These are phyloP conservation scores for Alopecurus myosuroides DNA, from an alignment of 176 grass and related monocot species.

Conservation along the genomic window DNA sequence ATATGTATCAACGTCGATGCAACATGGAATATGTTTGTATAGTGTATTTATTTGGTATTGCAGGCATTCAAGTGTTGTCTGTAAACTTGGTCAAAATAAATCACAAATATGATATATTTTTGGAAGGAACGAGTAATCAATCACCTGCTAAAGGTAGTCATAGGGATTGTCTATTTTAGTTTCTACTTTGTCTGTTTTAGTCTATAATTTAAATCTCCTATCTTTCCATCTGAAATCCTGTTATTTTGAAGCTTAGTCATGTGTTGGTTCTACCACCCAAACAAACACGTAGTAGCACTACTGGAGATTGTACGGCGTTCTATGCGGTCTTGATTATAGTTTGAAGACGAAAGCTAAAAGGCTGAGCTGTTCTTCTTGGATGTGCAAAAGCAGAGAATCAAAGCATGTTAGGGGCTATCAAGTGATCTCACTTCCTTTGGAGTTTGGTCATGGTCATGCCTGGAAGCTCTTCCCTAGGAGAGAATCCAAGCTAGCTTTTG, in stretches of 20 bases:
- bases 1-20: not conserved
- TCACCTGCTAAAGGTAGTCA: constrained; percentile 6
- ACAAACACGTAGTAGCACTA: not conserved
- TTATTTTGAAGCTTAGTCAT: constrained; percentile 1
- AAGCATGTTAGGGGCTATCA: constrained; percentile 82
- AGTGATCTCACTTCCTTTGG: constrained; percentile 81
- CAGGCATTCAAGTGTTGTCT: not conserved
- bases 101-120: not conserved
- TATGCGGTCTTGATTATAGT: constrained; percentile 19
- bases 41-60: not conserved
- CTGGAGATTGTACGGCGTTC: constrained; percentile 14
- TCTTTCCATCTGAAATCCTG: not conserved
- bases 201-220: not conserved
- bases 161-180: not conserved
- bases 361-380: constrained; percentile 42
- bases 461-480: constrained; percentile 88
- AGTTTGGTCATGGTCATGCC: constrained; percentile 71
- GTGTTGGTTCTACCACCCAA: constrained; percentile 15
- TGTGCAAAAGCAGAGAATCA: constrained; percentile 79
- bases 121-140: not conserved
- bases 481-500: constrained; percentile 80
- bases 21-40: not conserved
- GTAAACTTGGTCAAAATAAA: not conserved
- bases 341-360: constrained; percentile 61
- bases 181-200: not conserved